Percentiles rank a stretch among this genome's conserved stretches.
phyloP scores from a whole-genome alignment of 495 filamentous ascomycete genomes.

The Podospora bellae-mahoneyi region DNA sequence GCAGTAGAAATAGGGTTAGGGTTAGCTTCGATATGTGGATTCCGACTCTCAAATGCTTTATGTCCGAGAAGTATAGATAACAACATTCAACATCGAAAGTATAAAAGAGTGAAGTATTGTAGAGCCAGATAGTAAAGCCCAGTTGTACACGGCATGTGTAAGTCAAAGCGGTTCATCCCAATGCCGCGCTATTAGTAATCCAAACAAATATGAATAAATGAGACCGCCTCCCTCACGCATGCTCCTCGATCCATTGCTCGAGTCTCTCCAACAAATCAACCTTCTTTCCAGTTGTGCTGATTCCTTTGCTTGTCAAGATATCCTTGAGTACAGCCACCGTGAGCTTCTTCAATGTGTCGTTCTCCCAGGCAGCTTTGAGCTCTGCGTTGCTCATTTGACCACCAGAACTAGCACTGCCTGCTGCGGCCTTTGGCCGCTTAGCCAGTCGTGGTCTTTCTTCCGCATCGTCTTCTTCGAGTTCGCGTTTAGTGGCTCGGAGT shows the following conservation, averaged over 20 bases:
- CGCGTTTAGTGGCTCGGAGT: slow-evolving; percentile 41
- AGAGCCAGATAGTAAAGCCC: neutral
- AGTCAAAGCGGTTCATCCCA: neutral
- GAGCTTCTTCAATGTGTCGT: slow-evolving; percentile 63
- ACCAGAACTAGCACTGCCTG: slow-evolving; percentile 22
- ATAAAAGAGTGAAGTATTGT: neutral
- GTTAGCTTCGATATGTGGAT: too few relatives aligned
- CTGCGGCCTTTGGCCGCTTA: slow-evolving; percentile 39
- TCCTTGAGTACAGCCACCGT: slow-evolving; percentile 68
- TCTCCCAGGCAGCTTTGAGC: slow-evolving; percentile 58
- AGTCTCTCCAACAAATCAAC: slow-evolving; percentile 73
- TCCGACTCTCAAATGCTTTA: neutral
- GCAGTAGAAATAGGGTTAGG: too few relatives aligned
- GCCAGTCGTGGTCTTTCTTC: slow-evolving; percentile 40
- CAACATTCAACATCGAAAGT: neutral
- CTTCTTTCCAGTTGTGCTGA: slow-evolving; percentile 68
- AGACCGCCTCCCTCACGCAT: slow-evolving; percentile 26
- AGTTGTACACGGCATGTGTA: neutral
- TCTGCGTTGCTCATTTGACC: slow-evolving; percentile 48
- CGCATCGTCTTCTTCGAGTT: slow-evolving; percentile 41
- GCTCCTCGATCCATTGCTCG: slow-evolving; percentile 69
- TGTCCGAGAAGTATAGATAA: neutral
- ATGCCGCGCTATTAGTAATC: neutral
- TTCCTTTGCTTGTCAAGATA: slow-evolving; percentile 59
- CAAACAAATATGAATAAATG: neutral